phyloP scores from a whole-genome alignment of 2,329 filamentous ascomycete species.

The Calonectria pseudoturangicola region DNA sequence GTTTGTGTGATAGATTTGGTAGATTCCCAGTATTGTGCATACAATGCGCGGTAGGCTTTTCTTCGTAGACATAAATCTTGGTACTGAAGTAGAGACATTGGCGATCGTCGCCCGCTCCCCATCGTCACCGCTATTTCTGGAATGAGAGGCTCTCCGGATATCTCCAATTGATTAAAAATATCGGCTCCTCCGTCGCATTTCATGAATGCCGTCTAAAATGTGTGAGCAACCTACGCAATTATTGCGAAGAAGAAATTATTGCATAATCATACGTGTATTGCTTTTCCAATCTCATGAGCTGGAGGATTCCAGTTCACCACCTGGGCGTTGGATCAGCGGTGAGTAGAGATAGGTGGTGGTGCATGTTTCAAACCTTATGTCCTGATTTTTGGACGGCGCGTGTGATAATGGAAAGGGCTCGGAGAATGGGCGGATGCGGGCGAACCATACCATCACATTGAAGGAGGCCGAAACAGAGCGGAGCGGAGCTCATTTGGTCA shows the following conservation, averaged over 20 bases:
- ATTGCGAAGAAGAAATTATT: not conserved
- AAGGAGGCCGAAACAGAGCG: slow-evolving; percentile 10
- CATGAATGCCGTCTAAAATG: not conserved
- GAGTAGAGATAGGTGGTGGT: not conserved
- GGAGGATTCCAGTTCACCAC: not conserved
- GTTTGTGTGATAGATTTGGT: not conserved
- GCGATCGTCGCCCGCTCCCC: not conserved
- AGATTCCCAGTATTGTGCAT: not conserved
- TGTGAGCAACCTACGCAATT: not conserved
- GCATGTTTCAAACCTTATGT: not conserved
- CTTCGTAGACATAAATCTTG: not conserved
- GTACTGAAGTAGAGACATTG: not conserved
- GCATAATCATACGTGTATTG: not conserved
- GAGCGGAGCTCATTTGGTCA: too few species aligned
- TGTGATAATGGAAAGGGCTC: not conserved
- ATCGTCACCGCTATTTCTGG: slow-evolving; percentile 5
- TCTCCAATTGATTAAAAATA: not conserved
- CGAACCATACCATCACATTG: slow-evolving; percentile 6
- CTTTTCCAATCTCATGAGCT: not conserved
- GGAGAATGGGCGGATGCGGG: slow-evolving; percentile 22
- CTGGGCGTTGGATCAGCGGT: not conserved
- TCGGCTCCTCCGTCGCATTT: not conserved
- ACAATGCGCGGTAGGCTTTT: not conserved
- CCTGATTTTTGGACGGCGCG: not conserved
- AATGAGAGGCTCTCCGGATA: not conserved